These are phyloP conservation scores for Tephrocybe rancida DNA, from an alignment of 768 basidiomycete genomes.

Conservation along the genomic window DNA sequence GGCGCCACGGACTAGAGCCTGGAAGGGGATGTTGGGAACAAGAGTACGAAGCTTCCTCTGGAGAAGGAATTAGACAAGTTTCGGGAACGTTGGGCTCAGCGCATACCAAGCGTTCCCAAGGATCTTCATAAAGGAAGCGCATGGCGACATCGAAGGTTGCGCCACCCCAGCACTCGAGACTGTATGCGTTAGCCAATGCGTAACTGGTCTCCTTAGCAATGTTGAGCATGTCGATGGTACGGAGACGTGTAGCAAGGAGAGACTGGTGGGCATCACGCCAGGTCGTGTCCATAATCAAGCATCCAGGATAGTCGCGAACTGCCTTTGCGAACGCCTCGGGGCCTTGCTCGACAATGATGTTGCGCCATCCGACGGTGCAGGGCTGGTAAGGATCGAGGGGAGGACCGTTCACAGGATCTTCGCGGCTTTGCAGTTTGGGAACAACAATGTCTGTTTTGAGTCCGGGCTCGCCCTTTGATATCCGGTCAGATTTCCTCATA, in stretches of 20 bases:
- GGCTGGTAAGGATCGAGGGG: constrained; percentile 81
- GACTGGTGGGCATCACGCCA: constrained; percentile 99
- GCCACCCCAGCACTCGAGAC: constrained; percentile 98
- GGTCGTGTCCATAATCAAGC: constrained; percentile 97
- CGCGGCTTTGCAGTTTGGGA: constrained; percentile 77
- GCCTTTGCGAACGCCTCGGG: constrained; percentile 99
- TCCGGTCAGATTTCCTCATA: not conserved
- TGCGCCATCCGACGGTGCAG: constrained; percentile 93
- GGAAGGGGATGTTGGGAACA: constrained; percentile 98
- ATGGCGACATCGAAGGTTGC: constrained; percentile 99
- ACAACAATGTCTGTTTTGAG: constrained; percentile 86
- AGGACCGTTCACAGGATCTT: constrained; percentile 67
- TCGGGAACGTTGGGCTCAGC: not conserved
- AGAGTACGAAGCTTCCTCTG: constrained; percentile 91
- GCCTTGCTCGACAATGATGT: constrained; percentile 97
- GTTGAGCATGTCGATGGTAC: constrained; percentile 97
- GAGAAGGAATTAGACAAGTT: constrained; percentile 16
- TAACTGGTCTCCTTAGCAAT: constrained; percentile 98
- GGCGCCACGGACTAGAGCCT: constrained; percentile 97
- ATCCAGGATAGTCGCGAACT: constrained; percentile 93
- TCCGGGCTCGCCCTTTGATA: constrained; percentile 81
- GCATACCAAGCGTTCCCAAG: constrained; percentile 94
- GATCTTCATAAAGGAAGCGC: constrained; percentile 99
- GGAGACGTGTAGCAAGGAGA: constrained; percentile 91
- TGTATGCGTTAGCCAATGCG: constrained; percentile 94